A percentile compares a stretch with the other conserved stretches of the same genome.
These are phyloP conservation scores for Penicillium daleae DNA, from an alignment of 495 filamentous ascomycete species.

Conservation along the genomic window DNA sequence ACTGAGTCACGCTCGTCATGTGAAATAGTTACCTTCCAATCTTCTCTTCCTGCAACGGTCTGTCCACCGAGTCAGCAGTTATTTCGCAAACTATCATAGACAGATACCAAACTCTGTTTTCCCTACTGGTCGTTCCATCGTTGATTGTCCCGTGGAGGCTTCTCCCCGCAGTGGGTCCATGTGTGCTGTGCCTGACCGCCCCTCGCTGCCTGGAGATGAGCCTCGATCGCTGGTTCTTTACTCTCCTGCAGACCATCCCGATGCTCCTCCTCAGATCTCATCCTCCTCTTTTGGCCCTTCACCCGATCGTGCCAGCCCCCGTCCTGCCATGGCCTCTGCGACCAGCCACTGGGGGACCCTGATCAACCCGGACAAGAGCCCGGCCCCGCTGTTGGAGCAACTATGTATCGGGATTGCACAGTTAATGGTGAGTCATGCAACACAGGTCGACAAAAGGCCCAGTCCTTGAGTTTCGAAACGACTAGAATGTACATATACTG, in stretches of 20 bases:
- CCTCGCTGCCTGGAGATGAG: slow-evolving; percentile 30
- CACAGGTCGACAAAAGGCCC: too few species aligned
- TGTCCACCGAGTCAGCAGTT: neutral
- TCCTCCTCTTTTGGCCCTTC: slow-evolving; percentile 22
- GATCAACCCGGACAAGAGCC: slow-evolving; percentile 77
- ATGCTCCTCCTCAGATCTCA: slow-evolving; percentile 19
- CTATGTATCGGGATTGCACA: slow-evolving; percentile 78
- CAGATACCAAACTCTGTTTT: neutral
- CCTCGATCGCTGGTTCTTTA: slow-evolving; percentile 11
- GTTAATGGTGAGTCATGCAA: slow-evolving; percentile 65
- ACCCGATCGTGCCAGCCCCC: slow-evolving; percentile 22
- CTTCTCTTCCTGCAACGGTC: neutral
- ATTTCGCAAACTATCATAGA: neutral
- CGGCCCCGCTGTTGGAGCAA: slow-evolving; percentile 74
- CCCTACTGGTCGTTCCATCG: neutral
- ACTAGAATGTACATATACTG: neutral
- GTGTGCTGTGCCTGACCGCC: slow-evolving; percentile 48
- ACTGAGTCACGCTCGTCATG: neutral
- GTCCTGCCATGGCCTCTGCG: slow-evolving; percentile 39
- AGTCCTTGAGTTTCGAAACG: too few species aligned
- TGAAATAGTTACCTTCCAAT: too few species aligned
- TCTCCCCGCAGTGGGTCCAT: slow-evolving; percentile 41
- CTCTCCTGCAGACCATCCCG: slow-evolving; percentile 9
- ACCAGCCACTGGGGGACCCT: slow-evolving; percentile 77
- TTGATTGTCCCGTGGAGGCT: slow-evolving; percentile 3